Evolutionary conservation across 2,329 filamentous ascomycete species (phyloP), one percentile per base, ranked within the genome.

Genomic region (Capronia coronata): DNA sequence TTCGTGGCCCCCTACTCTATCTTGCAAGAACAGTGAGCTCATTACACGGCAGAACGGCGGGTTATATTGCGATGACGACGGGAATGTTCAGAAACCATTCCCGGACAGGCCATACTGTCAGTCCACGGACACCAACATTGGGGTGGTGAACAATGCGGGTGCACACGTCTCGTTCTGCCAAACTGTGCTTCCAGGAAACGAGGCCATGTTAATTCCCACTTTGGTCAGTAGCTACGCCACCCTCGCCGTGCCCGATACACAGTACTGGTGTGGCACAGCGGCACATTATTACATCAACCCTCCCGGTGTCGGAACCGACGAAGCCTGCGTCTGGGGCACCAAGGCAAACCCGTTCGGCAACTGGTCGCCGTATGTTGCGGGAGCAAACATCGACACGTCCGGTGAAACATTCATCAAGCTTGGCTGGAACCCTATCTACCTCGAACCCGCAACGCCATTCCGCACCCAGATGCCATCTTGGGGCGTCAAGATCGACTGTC

Each of bases 171-270:
- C 86, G 2, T 87, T 86, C 68, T 90, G 86, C 67, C 86, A 90
- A 68, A 90, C 86, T 3, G 83, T 88, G 11, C 68, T 89, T 53
- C 86, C 86, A 14, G 86, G 86, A 43, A 84, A 87, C 61, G 86
- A 90, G 70, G 83, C 83, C 53, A 90, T 90, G 85, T 73, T 89
- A 59, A 89, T 89, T 61, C 84, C 85, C 13, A 90, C 84, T n/a
- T 67, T 81, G 55, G 81, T 89, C 40, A 62, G 72, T 18, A 43
- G 46, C 27, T 63, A 62, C 19, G 71, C 73, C n/a, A 76, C 75
- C 23, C 71, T 91, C 47, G 84, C 86, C 43, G 84, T 90, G 29
- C 86, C 86, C 7, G 82, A 75, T 49, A 68, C 75, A 14, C 75
- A 69, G 48, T 90, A 90, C 67, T 90, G 85, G 86, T 79, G 74